Evolutionary conservation across 345 rosid genomes (phyloP).

Genomic region (Gossypium turneri): DNA sequence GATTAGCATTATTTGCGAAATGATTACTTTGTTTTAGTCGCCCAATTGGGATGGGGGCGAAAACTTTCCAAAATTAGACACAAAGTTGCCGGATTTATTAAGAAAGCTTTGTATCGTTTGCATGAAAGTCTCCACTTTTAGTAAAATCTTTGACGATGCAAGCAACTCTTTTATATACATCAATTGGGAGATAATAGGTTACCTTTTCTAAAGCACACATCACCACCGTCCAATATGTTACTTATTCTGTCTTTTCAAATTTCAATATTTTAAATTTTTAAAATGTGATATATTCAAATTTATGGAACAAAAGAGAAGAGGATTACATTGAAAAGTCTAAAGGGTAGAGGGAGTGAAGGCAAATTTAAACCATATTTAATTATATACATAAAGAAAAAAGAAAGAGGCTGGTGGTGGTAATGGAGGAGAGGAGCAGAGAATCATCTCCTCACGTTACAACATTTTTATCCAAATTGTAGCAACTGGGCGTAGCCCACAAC

Average conservation of each 20-base stretch:
- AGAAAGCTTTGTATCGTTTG: background rate
- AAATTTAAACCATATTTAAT: background rate
- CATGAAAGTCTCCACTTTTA: background rate
- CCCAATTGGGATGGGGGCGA: background rate
- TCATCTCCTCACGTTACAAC: slow-evolving; percentile 16
- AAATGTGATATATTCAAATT: no score
- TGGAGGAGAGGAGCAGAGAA: slow-evolving; percentile 33
- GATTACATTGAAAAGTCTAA: no score
- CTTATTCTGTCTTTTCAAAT: background rate
- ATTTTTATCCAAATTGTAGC: slow-evolving; percentile 8
- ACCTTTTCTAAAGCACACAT: background rate
- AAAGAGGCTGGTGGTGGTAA: slow-evolving; percentile 14
- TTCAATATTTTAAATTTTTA: no score
- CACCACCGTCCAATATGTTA: background rate
- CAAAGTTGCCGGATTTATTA: no score
- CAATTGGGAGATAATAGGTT: no score
- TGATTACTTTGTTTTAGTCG: background rate
- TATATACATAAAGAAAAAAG: background rate
- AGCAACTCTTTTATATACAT: no score
- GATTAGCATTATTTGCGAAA: background rate
- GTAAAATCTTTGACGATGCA: background rate
- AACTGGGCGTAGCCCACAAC: slow-evolving; percentile 15
- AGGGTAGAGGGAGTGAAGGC: no score
- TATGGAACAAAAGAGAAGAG: no score
- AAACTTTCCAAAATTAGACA: background rate